Evolutionary conservation across 306 rosid species (phyloP).

Genomic region (Comarum palustre): DNA sequence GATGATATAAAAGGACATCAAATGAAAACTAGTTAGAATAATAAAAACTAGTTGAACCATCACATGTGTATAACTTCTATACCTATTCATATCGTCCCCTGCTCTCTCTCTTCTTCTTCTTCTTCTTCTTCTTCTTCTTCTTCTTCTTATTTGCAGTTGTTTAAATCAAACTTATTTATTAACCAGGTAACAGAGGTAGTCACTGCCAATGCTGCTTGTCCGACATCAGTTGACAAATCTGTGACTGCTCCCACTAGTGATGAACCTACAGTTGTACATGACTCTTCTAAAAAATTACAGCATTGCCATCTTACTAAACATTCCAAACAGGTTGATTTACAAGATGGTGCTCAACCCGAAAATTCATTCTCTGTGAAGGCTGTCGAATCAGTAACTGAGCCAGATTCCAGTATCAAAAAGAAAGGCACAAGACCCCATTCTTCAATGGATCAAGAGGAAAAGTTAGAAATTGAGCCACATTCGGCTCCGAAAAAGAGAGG

Average conservation of each 20-base stretch:
- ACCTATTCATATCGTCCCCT: constrained; percentile 13
- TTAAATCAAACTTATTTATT: constrained; percentile 6
- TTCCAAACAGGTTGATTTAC: constrained; percentile 26
- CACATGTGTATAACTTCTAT: constrained; percentile 29
- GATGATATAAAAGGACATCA: no score
- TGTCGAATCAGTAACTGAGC: constrained; percentile 30
- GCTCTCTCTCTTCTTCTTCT: background rate
- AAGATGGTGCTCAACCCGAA: constrained; percentile 18
- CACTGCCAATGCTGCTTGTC: constrained; percentile 23
- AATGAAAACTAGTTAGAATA: background rate
- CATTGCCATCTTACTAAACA: constrained; percentile 23
- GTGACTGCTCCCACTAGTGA: constrained; percentile 28
- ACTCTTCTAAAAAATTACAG: constrained; percentile 30
- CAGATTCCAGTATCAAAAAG: constrained; percentile 39
- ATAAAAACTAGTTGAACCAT: constrained; percentile 27
- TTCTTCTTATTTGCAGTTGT: background rate
- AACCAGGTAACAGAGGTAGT: constrained; percentile 43
- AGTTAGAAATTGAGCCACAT: constrained; percentile 34
- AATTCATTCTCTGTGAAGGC: constrained; percentile 23
- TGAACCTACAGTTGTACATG: constrained; percentile 13
- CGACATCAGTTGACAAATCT: constrained; percentile 24
- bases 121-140: background rate
- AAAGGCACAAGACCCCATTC: constrained; percentile 58
- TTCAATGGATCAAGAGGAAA: constrained; percentile 48
- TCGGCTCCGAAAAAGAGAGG: constrained; percentile 55